A percentile compares a stretch with the other conserved stretches of the same genome.
Evolutionary conservation across 306 rosid species (phyloP).

Genomic region (Canavalia gladiata): DNA sequence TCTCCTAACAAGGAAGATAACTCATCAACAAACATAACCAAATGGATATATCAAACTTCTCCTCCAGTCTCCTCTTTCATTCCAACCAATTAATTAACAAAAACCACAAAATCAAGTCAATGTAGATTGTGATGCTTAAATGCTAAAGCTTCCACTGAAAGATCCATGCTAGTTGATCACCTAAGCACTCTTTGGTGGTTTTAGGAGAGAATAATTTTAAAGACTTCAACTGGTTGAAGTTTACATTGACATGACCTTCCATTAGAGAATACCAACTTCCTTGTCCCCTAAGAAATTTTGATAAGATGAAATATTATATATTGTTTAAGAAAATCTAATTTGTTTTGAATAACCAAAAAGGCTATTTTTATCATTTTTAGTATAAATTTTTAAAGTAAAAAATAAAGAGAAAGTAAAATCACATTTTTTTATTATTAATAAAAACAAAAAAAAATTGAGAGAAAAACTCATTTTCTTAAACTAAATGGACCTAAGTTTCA

Average conservation of each 20-base stretch:
- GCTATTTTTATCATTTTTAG: background rate
- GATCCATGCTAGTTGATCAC: conserved; percentile 45
- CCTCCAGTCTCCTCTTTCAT: conserved; percentile 29
- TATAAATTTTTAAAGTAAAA: background rate
- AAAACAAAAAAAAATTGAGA: background rate
- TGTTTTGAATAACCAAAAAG: conserved; percentile 16
- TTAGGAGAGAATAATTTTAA: conserved; percentile 38
- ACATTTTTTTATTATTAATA: background rate
- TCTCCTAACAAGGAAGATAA: conserved; percentile 62
- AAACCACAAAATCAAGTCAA: conserved; percentile 51
- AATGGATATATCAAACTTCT: conserved; percentile 29
- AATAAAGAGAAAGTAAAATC: background rate
- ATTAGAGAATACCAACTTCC: conserved; percentile 26
- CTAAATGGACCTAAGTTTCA: conserved; percentile 26
- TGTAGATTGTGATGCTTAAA: conserved; percentile 38
- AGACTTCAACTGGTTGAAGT: conserved; percentile 33
- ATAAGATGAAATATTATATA: background rate
- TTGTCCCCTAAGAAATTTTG: conserved; percentile 22
- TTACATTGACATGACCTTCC: conserved; percentile 21
- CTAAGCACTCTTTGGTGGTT: conserved; percentile 34
- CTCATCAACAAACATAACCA: conserved; percentile 62
- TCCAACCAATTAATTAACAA: conserved; percentile 60
- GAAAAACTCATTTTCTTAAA: background rate
- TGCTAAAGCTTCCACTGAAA: conserved; percentile 48
- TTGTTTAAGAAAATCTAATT: background rate